Percentiles rank a stretch among this genome's conserved stretches.
Conservation (phyloP, 768 basidiomycete species). For the Panaeolus papilionaceus region DNA sequence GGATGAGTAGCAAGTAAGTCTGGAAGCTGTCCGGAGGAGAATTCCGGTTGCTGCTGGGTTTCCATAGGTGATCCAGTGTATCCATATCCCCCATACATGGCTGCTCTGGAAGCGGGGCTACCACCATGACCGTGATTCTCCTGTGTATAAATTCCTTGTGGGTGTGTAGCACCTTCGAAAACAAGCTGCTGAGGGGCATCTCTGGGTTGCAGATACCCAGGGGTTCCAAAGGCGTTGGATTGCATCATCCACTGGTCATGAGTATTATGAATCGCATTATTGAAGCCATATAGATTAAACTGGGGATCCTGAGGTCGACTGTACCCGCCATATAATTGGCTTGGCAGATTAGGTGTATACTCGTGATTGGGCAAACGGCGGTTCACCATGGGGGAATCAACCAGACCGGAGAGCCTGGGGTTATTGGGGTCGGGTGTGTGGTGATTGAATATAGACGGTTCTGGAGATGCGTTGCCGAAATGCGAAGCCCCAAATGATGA, state of each 20-base stretch:
- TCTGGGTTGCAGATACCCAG: slow-evolving; percentile 3
- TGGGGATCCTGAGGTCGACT: slow-evolving; percentile 26
- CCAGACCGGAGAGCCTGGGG: slow-evolving; percentile 1
- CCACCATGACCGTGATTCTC: neutral
- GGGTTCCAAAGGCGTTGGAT: slow-evolving; percentile 17
- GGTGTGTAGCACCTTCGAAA: neutral
- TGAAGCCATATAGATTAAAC: slow-evolving; percentile 25
- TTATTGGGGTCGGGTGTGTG: slow-evolving; percentile 35
- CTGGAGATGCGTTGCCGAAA: slow-evolving; percentile 73
- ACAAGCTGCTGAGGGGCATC: neutral
- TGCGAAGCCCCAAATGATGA: slow-evolving; percentile 72
- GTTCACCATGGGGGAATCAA: slow-evolving; percentile 12
- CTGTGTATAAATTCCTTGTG: neutral
- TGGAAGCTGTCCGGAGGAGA: neutral
- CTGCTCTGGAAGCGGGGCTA: neutral
- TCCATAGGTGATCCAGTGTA: slow-evolving; percentile 1
- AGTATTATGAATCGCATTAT: slow-evolving; percentile 22
- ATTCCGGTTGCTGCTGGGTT: neutral
- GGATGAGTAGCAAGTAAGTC: neutral
- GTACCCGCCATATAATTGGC: slow-evolving; percentile 30
- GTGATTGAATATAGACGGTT: slow-evolving; percentile 58
- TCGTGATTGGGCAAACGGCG: slow-evolving; percentile 29
- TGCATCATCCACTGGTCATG: slow-evolving; percentile 30
- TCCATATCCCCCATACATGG: neutral
- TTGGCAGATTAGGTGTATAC: slow-evolving; percentile 25